phyloP scores from a whole-genome alignment of 805 yeast species.

The Geotrichum ghanense region DNA sequence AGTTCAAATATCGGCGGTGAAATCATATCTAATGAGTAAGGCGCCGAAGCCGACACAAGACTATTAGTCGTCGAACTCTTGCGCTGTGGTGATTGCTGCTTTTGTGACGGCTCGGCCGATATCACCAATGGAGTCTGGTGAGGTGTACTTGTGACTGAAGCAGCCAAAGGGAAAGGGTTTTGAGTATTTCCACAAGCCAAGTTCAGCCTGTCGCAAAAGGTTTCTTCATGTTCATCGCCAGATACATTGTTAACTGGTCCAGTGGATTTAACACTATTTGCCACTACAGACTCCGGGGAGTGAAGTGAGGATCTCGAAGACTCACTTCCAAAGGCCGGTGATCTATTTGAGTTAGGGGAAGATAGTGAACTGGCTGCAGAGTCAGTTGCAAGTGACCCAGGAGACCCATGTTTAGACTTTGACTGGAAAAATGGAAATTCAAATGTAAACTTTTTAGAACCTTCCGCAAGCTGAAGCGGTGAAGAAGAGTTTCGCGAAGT shows the following conservation, averaged over 20 bases:
- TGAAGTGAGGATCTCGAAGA: slow-evolving; percentile 4
- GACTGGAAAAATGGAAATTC: slow-evolving; percentile 43
- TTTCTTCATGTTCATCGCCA: slow-evolving; percentile 60
- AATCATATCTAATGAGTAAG: slow-evolving; percentile 8
- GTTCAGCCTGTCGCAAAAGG: slow-evolving; percentile 65
- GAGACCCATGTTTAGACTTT: neutral
- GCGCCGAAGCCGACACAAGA: neutral
- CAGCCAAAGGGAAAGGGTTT: slow-evolving; percentile 48
- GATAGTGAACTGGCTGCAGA: neutral
- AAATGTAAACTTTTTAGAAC: slow-evolving; percentile 30
- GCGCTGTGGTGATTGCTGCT: neutral
- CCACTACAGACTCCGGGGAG: neutral
- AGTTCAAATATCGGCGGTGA: slow-evolving; percentile 21
- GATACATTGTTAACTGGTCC: neutral
- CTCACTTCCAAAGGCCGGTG: neutral
- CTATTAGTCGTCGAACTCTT: neutral
- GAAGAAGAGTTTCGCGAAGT: neutral
- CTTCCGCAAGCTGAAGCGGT: neutral
- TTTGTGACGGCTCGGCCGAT: slow-evolving; percentile 10
- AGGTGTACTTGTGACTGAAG: slow-evolving; percentile 4
- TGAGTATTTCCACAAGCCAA: slow-evolving; percentile 75
- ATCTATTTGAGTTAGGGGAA: neutral
- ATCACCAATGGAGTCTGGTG: slow-evolving; percentile 11
- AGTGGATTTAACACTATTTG: neutral
- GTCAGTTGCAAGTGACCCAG: neutral